Percentiles rank a stretch among this genome's conserved stretches.
Conservation (phyloP, 2,329 filamentous ascomycete genomes). For the Fusarium odoratissimum region DNA sequence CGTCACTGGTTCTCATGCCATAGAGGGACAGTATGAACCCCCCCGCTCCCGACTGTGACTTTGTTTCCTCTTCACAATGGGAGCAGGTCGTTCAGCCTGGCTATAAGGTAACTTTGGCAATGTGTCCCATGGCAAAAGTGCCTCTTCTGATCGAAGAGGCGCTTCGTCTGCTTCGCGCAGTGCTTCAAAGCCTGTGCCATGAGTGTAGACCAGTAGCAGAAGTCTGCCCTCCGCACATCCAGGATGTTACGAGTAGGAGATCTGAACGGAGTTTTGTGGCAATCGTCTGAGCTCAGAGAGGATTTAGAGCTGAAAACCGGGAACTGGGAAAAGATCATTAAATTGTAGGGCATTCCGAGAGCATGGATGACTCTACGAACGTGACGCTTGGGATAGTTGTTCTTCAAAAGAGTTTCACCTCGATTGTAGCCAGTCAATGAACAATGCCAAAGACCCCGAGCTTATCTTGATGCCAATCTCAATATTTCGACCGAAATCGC, state of each 20-base stretch:
- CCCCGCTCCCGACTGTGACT: constrained; percentile 78
- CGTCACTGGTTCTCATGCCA: constrained; percentile 78
- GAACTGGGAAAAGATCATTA: too few relatives aligned
- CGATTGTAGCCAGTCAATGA: neutral
- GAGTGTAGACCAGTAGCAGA: neutral
- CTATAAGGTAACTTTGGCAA: constrained; percentile 62
- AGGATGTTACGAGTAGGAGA: neutral
- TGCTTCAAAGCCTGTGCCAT: neutral
- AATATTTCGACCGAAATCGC: neutral
- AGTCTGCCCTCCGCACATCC: neutral
- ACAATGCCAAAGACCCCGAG: neutral
- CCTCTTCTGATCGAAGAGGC: neutral
- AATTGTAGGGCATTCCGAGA: neutral
- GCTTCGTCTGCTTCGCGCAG: neutral
- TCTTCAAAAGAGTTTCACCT: neutral
- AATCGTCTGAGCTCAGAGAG: neutral
- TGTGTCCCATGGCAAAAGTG: constrained; percentile 61
- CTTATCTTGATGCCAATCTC: neutral
- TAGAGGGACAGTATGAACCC: constrained; percentile 84
- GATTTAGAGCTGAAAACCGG: too few relatives aligned
- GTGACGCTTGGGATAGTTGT: neutral
- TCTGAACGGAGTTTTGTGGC: neutral
- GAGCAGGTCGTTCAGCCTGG: constrained; percentile 83
- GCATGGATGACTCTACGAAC: neutral
- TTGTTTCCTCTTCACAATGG: constrained; percentile 70